Percentiles rank a stretch among this genome's conserved stretches.
These are phyloP conservation scores for Corylus americana DNA, from an alignment of 306 rosid species.

Conservation along the genomic window DNA sequence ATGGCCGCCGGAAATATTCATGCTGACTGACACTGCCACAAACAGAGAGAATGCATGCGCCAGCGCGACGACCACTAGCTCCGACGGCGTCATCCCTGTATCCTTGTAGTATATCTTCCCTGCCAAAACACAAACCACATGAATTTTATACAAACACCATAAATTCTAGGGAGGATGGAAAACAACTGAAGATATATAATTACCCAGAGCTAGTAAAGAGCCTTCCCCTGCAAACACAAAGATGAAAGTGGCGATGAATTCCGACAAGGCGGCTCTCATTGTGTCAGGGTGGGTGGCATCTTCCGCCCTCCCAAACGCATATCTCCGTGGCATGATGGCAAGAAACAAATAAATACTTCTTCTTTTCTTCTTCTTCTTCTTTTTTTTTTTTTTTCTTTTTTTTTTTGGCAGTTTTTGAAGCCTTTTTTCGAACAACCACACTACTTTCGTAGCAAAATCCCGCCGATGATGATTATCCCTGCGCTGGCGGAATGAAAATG, in stretches of 20 bases:
- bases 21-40: slow-evolving; percentile 70
- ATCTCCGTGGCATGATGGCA: slow-evolving; percentile 57
- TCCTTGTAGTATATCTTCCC: slow-evolving; percentile 69
- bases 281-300: slow-evolving; percentile 95
- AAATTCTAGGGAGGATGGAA: background rate
- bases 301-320: slow-evolving; percentile 76
- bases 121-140: slow-evolving; percentile 33
- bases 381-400: no score
- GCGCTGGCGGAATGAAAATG: slow-evolving; percentile 2
- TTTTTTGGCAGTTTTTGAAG: background rate
- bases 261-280: slow-evolving; percentile 84
- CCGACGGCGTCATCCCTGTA: slow-evolving; percentile 51
- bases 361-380: no score
- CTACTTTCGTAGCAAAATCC: no score
- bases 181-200: background rate
- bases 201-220: slow-evolving; percentile 84
- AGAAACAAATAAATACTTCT: background rate
- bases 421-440: background rate
- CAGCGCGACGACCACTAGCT: slow-evolving; percentile 53
- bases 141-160: background rate
- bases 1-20: slow-evolving; percentile 87
- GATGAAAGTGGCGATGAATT: slow-evolving; percentile 76
- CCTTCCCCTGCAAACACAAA: slow-evolving; percentile 97
- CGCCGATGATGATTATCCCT: no score
- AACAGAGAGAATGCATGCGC: slow-evolving; percentile 78